Evolutionary conservation across 78 protist genomes (phyloP).

Genomic region (Blattamonas nauphoetae): DNA sequence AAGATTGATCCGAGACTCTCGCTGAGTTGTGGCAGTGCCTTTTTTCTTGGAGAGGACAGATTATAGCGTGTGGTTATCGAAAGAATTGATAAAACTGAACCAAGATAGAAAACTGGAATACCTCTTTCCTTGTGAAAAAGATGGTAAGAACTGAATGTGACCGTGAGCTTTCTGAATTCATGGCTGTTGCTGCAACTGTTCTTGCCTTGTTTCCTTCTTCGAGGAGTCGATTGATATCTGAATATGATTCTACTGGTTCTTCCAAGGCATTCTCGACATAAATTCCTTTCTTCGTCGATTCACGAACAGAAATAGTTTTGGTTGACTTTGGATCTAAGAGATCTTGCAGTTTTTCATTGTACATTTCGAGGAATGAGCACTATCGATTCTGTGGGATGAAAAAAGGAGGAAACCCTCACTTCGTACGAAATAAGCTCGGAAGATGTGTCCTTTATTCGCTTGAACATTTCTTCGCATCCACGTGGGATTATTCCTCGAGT

Average conservation of each 20-base stretch:
- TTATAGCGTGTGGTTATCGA: not conserved
- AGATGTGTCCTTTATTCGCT: not conserved
- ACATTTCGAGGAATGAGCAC: constrained; percentile 48
- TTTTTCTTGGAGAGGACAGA: not conserved
- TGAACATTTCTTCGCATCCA: constrained; percentile 38
- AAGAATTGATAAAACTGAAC: not conserved
- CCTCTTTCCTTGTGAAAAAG: not conserved
- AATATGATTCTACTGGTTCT: constrained; percentile 4
- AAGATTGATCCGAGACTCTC: constrained; percentile 26
- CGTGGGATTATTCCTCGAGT: constrained; percentile 45
- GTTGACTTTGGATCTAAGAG: not conserved
- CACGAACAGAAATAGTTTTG: not conserved
- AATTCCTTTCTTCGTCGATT: constrained; percentile 25
- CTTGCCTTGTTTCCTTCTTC: constrained; percentile 44
- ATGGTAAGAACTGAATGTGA: constrained; percentile 73
- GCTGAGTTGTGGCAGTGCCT: not conserved
- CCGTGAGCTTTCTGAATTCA: constrained; percentile 70
- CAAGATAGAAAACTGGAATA: not conserved
- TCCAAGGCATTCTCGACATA: constrained; percentile 22
- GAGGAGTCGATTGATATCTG: constrained; percentile 4
- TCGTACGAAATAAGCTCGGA: not conserved
- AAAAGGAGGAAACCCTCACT: not conserved
- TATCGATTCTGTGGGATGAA: not conserved
- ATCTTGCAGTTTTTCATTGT: constrained; percentile 41
- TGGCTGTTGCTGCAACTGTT: constrained; percentile 64